Evolutionary conservation across 2,329 filamentous ascomycete species (phyloP), one percentile per base, ranked within the genome.

Genomic region (Aspergillus arachidicola): DNA sequence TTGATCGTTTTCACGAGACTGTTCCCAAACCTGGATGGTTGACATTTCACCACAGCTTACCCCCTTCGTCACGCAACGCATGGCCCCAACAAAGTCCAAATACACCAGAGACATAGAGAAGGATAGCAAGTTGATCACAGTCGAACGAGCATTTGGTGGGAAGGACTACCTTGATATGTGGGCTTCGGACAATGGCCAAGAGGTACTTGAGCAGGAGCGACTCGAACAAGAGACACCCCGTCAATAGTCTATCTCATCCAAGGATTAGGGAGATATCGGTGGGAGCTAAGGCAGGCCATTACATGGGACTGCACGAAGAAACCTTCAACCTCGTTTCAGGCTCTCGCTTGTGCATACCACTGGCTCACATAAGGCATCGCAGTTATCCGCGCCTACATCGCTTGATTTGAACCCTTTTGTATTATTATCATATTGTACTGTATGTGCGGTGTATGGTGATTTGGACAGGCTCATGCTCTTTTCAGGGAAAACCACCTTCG

Each of bases 21-120:
- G 32, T 12, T 16, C 6, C n/a, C 5, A n/a, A n/a, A 14, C 2
- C 53, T 41, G 30, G 45, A 14, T 36, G n/a, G 28, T 10, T 46
- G 14, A 58, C 51, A 55, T 12, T 26, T 23, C 21, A 26, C 21
- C 6, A 26, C 60, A 82, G 80, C 78, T 82, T 64, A 78, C 79
- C 21, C 80, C 80, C n/a, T 82, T 81, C 64, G 78, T 82, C 56
- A 81, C 79, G 55, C 77, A 77, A 66, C 74, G 73, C 64, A 78
- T 81, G 73, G 66, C 73, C 55, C 74, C 75, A 53, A 78, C 75
- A n/a, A 73, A 68, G 57, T 71, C 68, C 60, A 69, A 69, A 61
- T 78, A 75, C 68, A 75, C 68, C 21, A 72, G 75, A 48, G 71
- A 76, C 23, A 64, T 76, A n/a, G 68, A 71, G 53, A 70, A 70